Evolutionary conservation across 352 stramenopile genomes (phyloP), one percentile per base, ranked within the genome.

Genomic region (Phytopythium litorale): DNA sequence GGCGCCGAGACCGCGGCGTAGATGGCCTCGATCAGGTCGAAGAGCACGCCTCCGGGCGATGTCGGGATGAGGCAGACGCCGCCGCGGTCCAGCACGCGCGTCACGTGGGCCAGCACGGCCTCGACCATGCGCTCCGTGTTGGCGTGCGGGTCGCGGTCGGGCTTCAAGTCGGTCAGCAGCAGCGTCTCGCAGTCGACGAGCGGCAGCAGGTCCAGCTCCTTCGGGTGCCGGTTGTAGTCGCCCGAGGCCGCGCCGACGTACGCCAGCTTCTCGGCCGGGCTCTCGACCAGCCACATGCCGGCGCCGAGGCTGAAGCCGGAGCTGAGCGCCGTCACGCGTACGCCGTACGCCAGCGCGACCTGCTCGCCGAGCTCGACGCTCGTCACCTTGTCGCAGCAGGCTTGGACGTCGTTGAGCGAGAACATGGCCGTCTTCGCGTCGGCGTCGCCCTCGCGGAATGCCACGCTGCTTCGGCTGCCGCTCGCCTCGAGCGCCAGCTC

Each of bases 221-320:
- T 91, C 23, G 87, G 84, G 65, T 96, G 85, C 32, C 87, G 81
- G 58, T 92, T 92, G n/a, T 89, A 78, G 58, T 96, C 87, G 28
- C 83, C 86, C 4, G 84, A 94, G 1, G 84, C 81, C 3, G 84
- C 78, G 2, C 81, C 68, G 13, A 93, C 81, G 63, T 96, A 96
- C 21, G 83, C 85, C 48, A 94, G 62, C 30, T 73, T 71, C 15
- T 92, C 85, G 45, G 71, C 91, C 9, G 79, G 75, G 12, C 78
- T 79, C 63, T 93, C 81, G 4, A 96, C 38, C 2, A 92, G 68
- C 84, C 85, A 96, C 55, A 83, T 75, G 58, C 76, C 78, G 2
- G 87, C 74, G 1, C 87, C 87, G 32, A 96, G 71, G 37, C 75
- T 87, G 46, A 79, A 87, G 16, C 87, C 87, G 1, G 87, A 91